Percentiles rank a stretch among this genome's conserved stretches.
These are phyloP conservation scores for Aspergillus sp. DNA, from an alignment of 2,329 filamentous ascomycete genomes.

Conservation along the genomic window DNA sequence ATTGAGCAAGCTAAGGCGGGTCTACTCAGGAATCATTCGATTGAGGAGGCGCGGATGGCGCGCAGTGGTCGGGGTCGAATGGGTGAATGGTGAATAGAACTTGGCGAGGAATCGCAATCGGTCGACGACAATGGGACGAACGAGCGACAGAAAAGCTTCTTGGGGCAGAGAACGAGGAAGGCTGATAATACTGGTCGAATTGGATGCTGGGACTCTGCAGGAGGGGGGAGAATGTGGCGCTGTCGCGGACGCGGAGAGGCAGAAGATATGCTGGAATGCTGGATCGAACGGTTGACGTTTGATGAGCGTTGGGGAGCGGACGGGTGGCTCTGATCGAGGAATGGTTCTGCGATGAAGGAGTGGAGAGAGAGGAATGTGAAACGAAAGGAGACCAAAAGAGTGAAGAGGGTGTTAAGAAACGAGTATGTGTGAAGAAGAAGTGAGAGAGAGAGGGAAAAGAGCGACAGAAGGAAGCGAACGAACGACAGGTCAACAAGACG, in stretches of 20 bases:
- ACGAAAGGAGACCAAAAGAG: slow-evolving; percentile 2
- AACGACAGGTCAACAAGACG: slow-evolving; percentile 1
- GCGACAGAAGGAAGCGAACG: neutral
- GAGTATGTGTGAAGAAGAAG: neutral
- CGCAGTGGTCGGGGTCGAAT: too few relatives aligned
- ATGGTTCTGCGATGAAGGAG: neutral
- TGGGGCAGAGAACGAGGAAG: neutral
- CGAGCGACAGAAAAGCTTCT: neutral
- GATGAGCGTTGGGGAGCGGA: neutral
- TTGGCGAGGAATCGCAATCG: too few relatives aligned
- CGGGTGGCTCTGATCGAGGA: slow-evolving; percentile 6
- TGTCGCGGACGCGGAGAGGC: slow-evolving; percentile 14
- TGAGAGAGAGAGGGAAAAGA: neutral
- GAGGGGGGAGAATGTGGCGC: slow-evolving; percentile 19
- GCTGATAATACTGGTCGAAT: slow-evolving; percentile 9
- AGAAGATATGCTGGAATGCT: neutral
- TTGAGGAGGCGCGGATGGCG: too few relatives aligned
- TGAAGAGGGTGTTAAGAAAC: neutral
- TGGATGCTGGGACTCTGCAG: slow-evolving; percentile 12
- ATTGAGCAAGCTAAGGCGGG: too few relatives aligned
- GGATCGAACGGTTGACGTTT: slow-evolving; percentile 3
- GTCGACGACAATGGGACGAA: too few relatives aligned
- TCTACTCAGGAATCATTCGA: too few relatives aligned
- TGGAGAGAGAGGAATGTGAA: slow-evolving; percentile 4
- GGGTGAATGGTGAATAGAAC: too few relatives aligned